Base-by-base conservation (phyloP, 2,329 filamentous ascomycete species). In the Fusarium camptoceras region DNA sequence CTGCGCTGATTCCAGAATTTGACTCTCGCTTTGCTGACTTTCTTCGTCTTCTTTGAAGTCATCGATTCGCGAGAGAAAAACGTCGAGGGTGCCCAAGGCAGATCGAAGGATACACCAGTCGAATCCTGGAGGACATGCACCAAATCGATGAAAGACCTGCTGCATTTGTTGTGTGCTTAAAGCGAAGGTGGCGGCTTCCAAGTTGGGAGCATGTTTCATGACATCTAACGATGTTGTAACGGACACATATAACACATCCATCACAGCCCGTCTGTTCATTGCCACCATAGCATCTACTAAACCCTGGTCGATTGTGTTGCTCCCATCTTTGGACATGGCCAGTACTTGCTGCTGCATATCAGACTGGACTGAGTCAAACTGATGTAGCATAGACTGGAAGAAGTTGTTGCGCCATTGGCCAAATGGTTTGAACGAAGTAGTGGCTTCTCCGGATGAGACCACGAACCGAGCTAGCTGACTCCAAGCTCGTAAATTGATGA, bases 401-500 rank as follows among this genome's bases (percentile, higher is more conserved):
- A 91, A 83, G 22, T 80, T 82, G 67, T 84, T 85, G 65, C 88
- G 85, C 89, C 89, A 84, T 27, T 72, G 71, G 10, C 72, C 68
- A 49, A 83, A 80, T 4, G 82, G 77, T 25, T 81, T 82, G 57
- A 91, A 87, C 1, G 84, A 82, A 30, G 80, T 81, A 18, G 85
- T 85, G 3, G 80, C 77, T 43, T 82, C 79, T 11, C 81, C 82
- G 0, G 79, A 82, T 1, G 84, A 82, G 8, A 89, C 81, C 25
- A 90, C 76, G 71, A 89, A 91, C 20, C 85, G 83, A 3, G 88
- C 84, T 28, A 92, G 80, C 68, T 91, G 88, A 55, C 80, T 84
- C 89, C 89, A 92, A 10, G 89, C 85, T 49, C 87, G 83, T 18
- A 92, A 74, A 64, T 87, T 91, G 69, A 91, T 89, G 30, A 89